Percentiles rank a stretch among this genome's conserved stretches.
Conservation (phyloP, 2,329 filamentous ascomycete species). For the Xylariaceae sp. region DNA sequence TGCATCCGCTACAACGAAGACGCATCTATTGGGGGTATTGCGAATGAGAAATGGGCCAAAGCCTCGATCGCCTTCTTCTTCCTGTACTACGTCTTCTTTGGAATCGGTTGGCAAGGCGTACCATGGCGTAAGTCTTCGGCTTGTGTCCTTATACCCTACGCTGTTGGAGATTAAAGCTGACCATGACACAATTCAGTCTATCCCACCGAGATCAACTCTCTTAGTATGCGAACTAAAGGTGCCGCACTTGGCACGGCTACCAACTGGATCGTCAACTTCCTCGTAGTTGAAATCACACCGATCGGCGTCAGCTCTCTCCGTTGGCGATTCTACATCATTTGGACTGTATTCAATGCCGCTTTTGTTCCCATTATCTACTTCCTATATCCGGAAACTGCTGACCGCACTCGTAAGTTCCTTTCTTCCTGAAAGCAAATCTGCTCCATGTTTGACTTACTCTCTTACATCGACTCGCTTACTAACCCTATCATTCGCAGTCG, state of each 20-base stretch:
- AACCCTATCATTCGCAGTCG: slow-evolving; percentile 7
- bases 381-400: slow-evolving; percentile 27
- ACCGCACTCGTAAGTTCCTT: slow-evolving; percentile 3
- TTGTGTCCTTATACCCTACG: neutral
- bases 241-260: slow-evolving; percentile 33
- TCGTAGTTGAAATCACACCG: slow-evolving; percentile 35
- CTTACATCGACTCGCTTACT: neutral
- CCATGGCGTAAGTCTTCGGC: slow-evolving; percentile 32
- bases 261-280: slow-evolving; percentile 35
- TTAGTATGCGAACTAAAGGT: slow-evolving; percentile 35
- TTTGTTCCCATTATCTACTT: slow-evolving; percentile 43
- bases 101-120: slow-evolving; percentile 46
- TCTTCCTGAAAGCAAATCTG: neutral
- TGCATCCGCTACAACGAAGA: slow-evolving; percentile 17
- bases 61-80: slow-evolving; percentile 51
- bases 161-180: neutral
- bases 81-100: slow-evolving; percentile 54
- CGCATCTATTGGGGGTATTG: slow-evolving; percentile 3
- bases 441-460: neutral
- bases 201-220: slow-evolving; percentile 35
- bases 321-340: slow-evolving; percentile 52
- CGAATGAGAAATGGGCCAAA: slow-evolving; percentile 12
- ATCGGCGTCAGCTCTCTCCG: slow-evolving; percentile 39
- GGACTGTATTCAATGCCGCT: slow-evolving; percentile 39
- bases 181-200: neutral